A percentile compares a stretch with the other conserved stretches of the same genome.
Evolutionary conservation across 768 basidiomycete species (phyloP).

Genomic region (Peribolospora baueri): DNA sequence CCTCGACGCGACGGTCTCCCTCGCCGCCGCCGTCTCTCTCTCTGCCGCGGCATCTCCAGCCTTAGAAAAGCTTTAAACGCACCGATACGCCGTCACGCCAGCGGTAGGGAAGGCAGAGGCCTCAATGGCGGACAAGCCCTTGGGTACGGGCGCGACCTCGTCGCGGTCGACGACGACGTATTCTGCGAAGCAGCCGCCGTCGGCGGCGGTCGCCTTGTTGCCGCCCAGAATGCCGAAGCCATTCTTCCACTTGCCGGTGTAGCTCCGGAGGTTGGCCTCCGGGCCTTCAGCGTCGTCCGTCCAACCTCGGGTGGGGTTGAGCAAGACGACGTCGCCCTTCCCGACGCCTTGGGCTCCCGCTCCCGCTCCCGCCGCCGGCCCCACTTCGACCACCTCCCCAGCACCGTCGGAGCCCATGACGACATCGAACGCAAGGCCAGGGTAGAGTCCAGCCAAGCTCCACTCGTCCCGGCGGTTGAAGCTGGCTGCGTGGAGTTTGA

Average conservation of each 20-base stretch:
- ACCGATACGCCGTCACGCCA: slow-evolving; percentile 70
- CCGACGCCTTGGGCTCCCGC: slow-evolving; percentile 27
- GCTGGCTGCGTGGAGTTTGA: slow-evolving; percentile 28
- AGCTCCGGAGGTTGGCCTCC: slow-evolving; percentile 18
- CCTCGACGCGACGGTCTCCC: no score
- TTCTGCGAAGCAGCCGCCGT: slow-evolving; percentile 44
- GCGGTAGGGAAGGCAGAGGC: slow-evolving; percentile 54
- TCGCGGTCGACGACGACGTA: slow-evolving; percentile 48
- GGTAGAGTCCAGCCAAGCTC: slow-evolving; percentile 27
- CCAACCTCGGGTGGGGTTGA: slow-evolving; percentile 60
- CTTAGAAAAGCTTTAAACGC: background rate
- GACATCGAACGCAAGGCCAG: slow-evolving; percentile 32
- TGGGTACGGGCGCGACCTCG: slow-evolving; percentile 23
- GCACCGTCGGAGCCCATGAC: slow-evolving; percentile 51
- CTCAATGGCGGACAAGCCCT: slow-evolving; percentile 26
- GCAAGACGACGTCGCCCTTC: slow-evolving; percentile 41
- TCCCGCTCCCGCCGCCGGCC: slow-evolving; percentile 16
- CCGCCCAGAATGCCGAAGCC: slow-evolving; percentile 50
- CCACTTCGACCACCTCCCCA: slow-evolving; percentile 24
- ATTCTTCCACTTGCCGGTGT: background rate
- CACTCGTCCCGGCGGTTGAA: slow-evolving; percentile 51
- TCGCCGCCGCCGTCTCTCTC: no score
- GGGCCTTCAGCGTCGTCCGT: slow-evolving; percentile 37
- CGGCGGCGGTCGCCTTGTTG: slow-evolving; percentile 26
- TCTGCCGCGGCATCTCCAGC: background rate